A percentile compares a stretch with the other conserved stretches of the same genome.
phyloP scores from a whole-genome alignment of 345 rosid genomes.

The Lumnitzera racemosa region DNA sequence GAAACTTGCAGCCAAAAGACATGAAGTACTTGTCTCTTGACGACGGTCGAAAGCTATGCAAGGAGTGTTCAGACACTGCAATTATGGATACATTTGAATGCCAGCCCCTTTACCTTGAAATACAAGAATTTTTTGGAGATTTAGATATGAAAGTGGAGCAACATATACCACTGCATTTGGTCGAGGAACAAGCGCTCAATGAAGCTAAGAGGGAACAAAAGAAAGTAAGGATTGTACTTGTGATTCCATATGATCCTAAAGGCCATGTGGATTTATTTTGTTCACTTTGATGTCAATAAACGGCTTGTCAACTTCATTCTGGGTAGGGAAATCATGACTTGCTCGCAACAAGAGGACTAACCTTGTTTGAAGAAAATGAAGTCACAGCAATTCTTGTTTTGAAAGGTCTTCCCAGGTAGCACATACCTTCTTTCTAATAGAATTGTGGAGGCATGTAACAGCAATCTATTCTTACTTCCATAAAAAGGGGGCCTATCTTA shows the following conservation, averaged over 20 bases:
- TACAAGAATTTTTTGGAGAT: slow-evolving; percentile 30
- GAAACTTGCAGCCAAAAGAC: slow-evolving; percentile 20
- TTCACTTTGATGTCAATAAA: background rate
- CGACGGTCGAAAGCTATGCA: slow-evolving; percentile 40
- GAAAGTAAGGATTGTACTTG: background rate
- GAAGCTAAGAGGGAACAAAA: slow-evolving; percentile 21
- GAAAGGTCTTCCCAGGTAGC: slow-evolving; percentile 76
- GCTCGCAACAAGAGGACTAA: slow-evolving; percentile 91
- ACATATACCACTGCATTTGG: slow-evolving; percentile 37
- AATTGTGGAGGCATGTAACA: too few species aligned
- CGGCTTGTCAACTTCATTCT: background rate
- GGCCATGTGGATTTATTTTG: background rate
- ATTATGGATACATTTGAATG: slow-evolving; percentile 34
- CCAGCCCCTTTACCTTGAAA: slow-evolving; percentile 37
- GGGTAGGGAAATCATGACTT: slow-evolving; percentile 86
- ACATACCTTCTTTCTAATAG: background rate
- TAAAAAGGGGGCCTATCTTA: background rate
- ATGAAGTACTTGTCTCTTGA: slow-evolving; percentile 28
- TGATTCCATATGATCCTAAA: background rate
- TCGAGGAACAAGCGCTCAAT: slow-evolving; percentile 31
- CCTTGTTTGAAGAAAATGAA: slow-evolving; percentile 87
- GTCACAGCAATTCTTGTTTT: slow-evolving; percentile 94
- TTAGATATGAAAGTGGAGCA: slow-evolving; percentile 38
- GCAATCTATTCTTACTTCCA: too few species aligned
- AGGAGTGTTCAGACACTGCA: slow-evolving; percentile 34